phyloP scores from a whole-genome alignment of 1,284 basidiomycete species.

The Ceratobasidium sp. region DNA sequence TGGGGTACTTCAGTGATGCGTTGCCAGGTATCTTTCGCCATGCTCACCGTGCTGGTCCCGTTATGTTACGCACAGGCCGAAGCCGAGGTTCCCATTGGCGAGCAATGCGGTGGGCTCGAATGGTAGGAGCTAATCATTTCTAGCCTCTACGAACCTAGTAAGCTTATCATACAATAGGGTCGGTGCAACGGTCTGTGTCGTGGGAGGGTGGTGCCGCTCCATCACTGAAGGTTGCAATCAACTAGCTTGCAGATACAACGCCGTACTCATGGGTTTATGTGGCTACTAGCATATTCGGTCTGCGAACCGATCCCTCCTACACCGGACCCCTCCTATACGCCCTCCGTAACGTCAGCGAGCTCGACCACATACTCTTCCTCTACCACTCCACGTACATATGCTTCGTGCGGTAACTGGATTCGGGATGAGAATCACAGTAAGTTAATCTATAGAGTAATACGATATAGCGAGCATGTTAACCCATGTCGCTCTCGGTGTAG shows the following conservation, averaged over 20 bases:
- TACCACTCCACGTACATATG: not conserved
- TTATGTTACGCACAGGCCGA: not conserved
- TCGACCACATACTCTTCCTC: not conserved
- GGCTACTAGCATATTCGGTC: slow-evolving; percentile 1
- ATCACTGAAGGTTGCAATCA: not conserved
- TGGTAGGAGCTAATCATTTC: not conserved
- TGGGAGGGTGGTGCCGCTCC: not conserved
- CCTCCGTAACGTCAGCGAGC: not conserved
- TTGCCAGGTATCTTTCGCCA: not conserved
- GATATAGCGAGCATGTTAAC: too few species aligned
- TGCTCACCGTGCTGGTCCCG: not conserved
- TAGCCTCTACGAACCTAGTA: not conserved
- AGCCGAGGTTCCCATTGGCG: slow-evolving; percentile 21
- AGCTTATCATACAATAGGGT: not conserved
- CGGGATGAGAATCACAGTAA: too few species aligned
- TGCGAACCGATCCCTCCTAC: slow-evolving; percentile 15
- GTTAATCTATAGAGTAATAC: too few species aligned
- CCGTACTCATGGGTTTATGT: not conserved
- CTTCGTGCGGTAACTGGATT: not conserved
- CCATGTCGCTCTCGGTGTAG: too few species aligned
- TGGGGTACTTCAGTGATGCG: not conserved
- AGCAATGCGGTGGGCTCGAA: not conserved
- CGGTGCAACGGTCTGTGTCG: not conserved
- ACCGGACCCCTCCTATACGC: slow-evolving; percentile 6
- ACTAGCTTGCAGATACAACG: not conserved